Percentiles rank a stretch among this genome's conserved stretches.
phyloP scores from a whole-genome alignment of 495 filamentous ascomycete genomes.

The Neurospora terricola region DNA sequence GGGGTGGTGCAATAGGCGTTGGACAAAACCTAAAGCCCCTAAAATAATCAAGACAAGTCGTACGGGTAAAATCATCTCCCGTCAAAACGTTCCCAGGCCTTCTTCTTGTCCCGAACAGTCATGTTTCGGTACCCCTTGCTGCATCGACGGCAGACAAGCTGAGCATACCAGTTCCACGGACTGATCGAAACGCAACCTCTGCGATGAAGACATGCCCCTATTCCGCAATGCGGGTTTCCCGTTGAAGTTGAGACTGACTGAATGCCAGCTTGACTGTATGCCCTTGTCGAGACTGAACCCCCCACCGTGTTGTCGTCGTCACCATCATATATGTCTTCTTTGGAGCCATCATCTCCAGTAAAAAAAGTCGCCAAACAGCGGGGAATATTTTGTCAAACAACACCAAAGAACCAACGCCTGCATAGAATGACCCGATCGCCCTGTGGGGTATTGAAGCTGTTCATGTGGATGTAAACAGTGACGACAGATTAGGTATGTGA shows the following conservation, averaged over 20 bases:
- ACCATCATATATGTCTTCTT: conserved; percentile 14
- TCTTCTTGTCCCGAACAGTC: background rate
- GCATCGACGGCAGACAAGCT: background rate
- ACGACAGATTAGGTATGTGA: conserved; percentile 4
- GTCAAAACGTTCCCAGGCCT: background rate
- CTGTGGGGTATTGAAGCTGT: conserved; percentile 4
- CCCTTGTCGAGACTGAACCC: background rate
- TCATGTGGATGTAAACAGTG: conserved; percentile 13
- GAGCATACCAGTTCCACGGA: background rate
- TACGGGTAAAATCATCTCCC: background rate
- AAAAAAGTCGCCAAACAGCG: conserved; percentile 15
- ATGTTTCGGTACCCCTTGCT: background rate
- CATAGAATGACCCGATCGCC: conserved; percentile 18
- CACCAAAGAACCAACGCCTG: conserved; percentile 30
- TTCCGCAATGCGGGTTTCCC: background rate
- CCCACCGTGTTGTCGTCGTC: conserved; percentile 10
- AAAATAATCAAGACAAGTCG: background rate
- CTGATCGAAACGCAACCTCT: background rate
- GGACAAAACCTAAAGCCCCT: background rate
- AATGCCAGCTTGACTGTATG: background rate
- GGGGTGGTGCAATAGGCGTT: background rate
- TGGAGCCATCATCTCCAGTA: conserved; percentile 20
- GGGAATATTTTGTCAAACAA: conserved; percentile 31
- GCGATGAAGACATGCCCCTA: background rate
- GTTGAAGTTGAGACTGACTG: background rate